Base-by-base conservation (phyloP, 2,329 filamentous ascomycete genomes). In the Trichoderma sp. region DNA sequence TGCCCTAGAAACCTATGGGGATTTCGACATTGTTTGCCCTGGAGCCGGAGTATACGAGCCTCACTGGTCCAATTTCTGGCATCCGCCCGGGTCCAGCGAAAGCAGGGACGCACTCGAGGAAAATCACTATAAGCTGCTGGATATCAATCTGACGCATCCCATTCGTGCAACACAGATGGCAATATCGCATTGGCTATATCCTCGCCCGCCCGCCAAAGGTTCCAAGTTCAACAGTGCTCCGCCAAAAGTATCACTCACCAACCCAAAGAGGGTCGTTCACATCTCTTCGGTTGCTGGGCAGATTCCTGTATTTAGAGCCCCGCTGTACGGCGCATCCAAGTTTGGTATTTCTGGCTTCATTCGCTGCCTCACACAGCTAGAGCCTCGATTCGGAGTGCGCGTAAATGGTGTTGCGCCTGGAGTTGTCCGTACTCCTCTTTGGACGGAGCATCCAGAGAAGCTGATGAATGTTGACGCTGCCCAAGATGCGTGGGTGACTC, bases 151-250 rank as follows among this genome's bases (percentile, higher is more conserved):
- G 36, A 75, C 78, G 9, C 76, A 79, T 28, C 82, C 82, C 2
- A 80, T 82, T 53, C 79, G 81, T 20, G 73, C 81, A 58, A 80
- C 77, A 39, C 81, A 83, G 75, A 74, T 84, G 30, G 82, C 81
- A 43, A 77, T 83, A 39, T 76, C 78, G 4, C 73, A 82, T 73
- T 84, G 82, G 81, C 80, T 79, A 9, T 74, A 76, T 72, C 74
- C 72, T 43, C 77, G 75, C 12, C 15, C 15, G 30, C 70, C 39
- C 1, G 23, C 34, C 9, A 11, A 66, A 43, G 65, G 65, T 15
- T 68, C 65, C 58, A 68, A 50, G 15, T 64, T 64, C 20, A 23
- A 53, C 6, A 47, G 6, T 20, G 50, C 61, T n/a, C 70, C 70
- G n/a, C n/a, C 65, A 59, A 72, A 69, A 7, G 70, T 30, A 23